These are phyloP conservation scores for Flaveria sonorensis DNA, from an alignment of 129 eudicot genomes.

Conservation along the genomic window DNA sequence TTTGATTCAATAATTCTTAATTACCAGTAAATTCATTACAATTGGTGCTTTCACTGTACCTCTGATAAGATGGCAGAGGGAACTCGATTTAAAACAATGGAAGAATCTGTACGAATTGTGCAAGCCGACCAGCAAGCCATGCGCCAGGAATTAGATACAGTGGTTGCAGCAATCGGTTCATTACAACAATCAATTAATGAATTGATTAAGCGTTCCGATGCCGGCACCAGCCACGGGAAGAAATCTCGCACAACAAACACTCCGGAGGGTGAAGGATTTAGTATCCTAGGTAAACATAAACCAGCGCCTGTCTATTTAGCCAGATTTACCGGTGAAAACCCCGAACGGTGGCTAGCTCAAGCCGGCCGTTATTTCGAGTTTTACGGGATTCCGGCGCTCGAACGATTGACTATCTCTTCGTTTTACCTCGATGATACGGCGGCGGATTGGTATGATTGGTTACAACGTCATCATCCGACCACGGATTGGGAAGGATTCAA, in stretches of 20 bases:
- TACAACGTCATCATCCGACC: too few species aligned
- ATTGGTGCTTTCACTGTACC: not conserved
- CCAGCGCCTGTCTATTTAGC: not conserved
- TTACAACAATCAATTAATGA: not conserved
- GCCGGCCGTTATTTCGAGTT: not conserved
- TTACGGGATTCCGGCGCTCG: not conserved
- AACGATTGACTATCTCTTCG: not conserved
- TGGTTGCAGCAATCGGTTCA: not conserved
- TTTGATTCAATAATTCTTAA: not conserved
- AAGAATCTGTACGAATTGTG: not conserved
- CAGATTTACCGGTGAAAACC: not conserved
- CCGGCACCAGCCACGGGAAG: not conserved
- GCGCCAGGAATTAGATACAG: not conserved
- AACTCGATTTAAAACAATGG: not conserved
- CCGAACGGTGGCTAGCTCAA: not conserved
- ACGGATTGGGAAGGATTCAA: not conserved
- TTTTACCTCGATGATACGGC: not conserved
- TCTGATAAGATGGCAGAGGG: not conserved
- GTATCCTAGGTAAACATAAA: not conserved
- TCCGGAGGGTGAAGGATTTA: not conserved
- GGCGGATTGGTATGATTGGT: conserved; percentile 7
- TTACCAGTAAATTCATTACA: not conserved
- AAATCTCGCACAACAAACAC: not conserved
- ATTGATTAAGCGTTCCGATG: not conserved
- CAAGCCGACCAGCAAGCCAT: not conserved